phyloP scores from a whole-genome alignment of 2,329 filamentous ascomycete genomes.

The Epichloe sibirici region DNA sequence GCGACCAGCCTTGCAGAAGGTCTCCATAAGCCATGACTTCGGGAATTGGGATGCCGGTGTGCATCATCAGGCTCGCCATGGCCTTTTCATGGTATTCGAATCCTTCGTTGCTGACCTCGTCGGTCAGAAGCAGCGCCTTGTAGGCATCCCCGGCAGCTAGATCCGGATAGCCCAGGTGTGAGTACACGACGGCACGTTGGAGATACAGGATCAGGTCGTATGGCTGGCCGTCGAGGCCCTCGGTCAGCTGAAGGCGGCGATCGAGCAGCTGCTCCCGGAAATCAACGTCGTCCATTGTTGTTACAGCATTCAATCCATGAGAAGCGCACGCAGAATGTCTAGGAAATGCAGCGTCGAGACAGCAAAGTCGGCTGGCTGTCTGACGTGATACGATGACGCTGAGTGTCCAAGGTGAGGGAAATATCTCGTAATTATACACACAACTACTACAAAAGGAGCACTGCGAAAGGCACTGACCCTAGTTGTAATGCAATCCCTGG shows the following conservation, averaged over 20 bases:
- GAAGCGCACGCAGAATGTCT: not conserved
- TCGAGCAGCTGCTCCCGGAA: slow-evolving; percentile 35
- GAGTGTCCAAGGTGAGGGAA: no score
- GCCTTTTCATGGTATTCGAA: slow-evolving; percentile 73
- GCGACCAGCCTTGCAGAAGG: slow-evolving; percentile 24
- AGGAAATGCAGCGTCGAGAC: not conserved
- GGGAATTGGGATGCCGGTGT: slow-evolving; percentile 23
- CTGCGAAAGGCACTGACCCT: not conserved
- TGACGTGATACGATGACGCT: not conserved
- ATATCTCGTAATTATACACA: no score
- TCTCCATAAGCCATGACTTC: slow-evolving; percentile 34
- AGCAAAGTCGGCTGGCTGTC: not conserved
- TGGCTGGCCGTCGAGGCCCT: slow-evolving; percentile 36
- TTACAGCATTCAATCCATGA: not conserved
- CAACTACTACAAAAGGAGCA: not conserved
- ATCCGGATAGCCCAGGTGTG: slow-evolving; percentile 73
- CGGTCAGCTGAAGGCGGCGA: slow-evolving; percentile 44
- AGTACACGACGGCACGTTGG: slow-evolving; percentile 58
- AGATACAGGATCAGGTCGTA: slow-evolving; percentile 55
- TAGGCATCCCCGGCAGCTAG: slow-evolving; percentile 85
- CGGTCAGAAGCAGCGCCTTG: slow-evolving; percentile 72
- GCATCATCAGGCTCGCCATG: slow-evolving; percentile 33
- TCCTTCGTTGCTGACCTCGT: slow-evolving; percentile 65
- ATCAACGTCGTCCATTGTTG: slow-evolving; percentile 22
- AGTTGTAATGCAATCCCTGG: no score